Base-by-base conservation (phyloP, 768 basidiomycete genomes). In the Lepiota venenata region DNA sequence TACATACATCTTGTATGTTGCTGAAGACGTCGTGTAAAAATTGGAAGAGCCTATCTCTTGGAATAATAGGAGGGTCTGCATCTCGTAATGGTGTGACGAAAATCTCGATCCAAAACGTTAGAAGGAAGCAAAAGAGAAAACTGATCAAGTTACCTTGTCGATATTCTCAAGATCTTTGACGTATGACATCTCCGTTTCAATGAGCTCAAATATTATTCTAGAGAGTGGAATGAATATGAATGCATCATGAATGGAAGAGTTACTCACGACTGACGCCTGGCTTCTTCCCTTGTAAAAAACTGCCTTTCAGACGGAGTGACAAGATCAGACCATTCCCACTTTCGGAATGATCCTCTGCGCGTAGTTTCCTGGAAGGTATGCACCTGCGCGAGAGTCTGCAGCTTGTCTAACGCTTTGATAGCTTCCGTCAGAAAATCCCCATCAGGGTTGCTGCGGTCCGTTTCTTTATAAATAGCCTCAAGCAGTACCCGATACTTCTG, bases 181-280 rank as follows among this genome's bases (percentile, higher is more conserved):
- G 66, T 96, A 97, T 21, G 84, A 82, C 93, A 98, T 98, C 71
- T 98, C 94, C 56, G 89, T 89, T 66, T 96, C 91, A 69, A 98
- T 96, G 54, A 97, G 71, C 71, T 98, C 94, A 63, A 96, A 98
- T 44, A 97, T 94, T 60, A 91, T 84, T 46, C 92, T 94, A 61
- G 35, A 41, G 55, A 37, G 18, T 2, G 45, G n/a, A 32, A 15
- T 46, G 47, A 53, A 47, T 37, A 42, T 48, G 29, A 36, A 15
- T 42, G 38, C 52, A 46, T 38, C 32, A 50, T 20, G 9, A 14
- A 20, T 15, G 15, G 7, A 55, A 25, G 18, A 35, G 2, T 5
- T n/a, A 71, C 91, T 69, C 68, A 95, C 92, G 85, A 81, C 69
- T 98, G 94, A 18, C 93, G 81, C 51, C 58, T 58, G 9, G 60